A percentile compares a stretch with the other conserved stretches of the same genome.
Conservation (phyloP, 1,139 yeast genomes). For the Candida sojae region DNA sequence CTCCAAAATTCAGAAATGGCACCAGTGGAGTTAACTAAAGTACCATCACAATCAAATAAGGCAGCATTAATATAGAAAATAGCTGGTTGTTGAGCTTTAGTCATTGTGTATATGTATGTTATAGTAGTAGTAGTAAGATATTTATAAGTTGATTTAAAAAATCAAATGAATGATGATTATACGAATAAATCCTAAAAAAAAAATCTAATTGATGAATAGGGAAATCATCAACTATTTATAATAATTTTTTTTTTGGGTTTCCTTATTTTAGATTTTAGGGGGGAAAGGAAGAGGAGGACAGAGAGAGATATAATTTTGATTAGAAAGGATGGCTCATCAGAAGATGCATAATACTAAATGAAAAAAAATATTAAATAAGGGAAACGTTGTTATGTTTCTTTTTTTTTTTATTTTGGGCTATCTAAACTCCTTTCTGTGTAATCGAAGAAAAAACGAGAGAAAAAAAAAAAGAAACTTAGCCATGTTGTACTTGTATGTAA, state of each 20-base stretch:
- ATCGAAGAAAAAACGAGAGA: background rate
- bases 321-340: background rate
- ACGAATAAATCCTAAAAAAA: background rate
- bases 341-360: background rate
- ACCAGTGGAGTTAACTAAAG: constrained; percentile 78
- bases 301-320: too few species aligned
- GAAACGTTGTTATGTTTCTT: background rate
- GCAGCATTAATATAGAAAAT: constrained; percentile 49
- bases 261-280: too few species aligned
- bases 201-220: background rate
- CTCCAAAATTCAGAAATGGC: constrained; percentile 85
- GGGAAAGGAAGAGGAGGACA: too few species aligned
- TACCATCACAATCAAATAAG: constrained; percentile 84
- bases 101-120: constrained; percentile 17
- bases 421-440: background rate
- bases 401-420: background rate
- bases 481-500: too few species aligned
- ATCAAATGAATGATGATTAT: too few species aligned
- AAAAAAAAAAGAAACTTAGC: background rate
- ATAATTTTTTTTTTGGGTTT: background rate
- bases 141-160: background rate
- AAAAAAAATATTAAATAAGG: too few species aligned
- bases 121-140: background rate
- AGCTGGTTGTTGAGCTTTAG: constrained; percentile 43
- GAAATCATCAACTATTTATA: constrained; percentile 1